Base-by-base conservation (phyloP, 129 eudicot genomes). In the Mikania micrantha region DNA sequence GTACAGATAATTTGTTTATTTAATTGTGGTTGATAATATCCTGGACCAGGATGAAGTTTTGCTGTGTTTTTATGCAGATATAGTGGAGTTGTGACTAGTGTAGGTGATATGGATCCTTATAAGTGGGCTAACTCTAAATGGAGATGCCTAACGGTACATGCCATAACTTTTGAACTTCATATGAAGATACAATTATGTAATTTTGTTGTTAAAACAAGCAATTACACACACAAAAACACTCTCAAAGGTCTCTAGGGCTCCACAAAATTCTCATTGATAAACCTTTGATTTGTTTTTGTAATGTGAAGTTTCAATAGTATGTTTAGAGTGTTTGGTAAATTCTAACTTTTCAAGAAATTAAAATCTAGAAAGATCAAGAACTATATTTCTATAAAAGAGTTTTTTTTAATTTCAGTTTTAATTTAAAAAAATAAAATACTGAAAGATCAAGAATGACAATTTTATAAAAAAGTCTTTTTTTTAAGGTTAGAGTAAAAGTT, bases 61-160 rank as follows among this genome's bases (percentile, higher is more conserved):
- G 35, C 61, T 39, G 15, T 13, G n/a, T 52, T 27, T 39, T 42
- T 3, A 63, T 73, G 64, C 78, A 91, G 97, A 87, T 85, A 78
- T 70, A 80, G 94, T 74, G 98, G 98, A 71, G 84, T 85, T 60
- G 96, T 91, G 60, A 85, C 96, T 57, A 90, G 96, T 38, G 70
- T 85, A 17, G 79, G 95, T 41, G 98, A 85, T 69, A 32, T 80
- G 71, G 96, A 91, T 76, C 94, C 91, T 67, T 88, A 81, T 61
- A 84, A 81, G 74, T 91, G 98, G 98, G 81, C 88, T 1, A 77
- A 83, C 82, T 91, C 98, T 22, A 91, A 83, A 72, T 91, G 98
- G 98, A 85, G 98, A 84, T 85, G 88, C 79, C 73, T 91, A 65
- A 83, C 35, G 95, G 98, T 91, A 79, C 10, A 4, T 15, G 11